A percentile compares a stretch with the other conserved stretches of the same genome.
phyloP scores from a whole-genome alignment of 2,329 filamentous ascomycete genomes.

The Beauveria scarabaeidicola region DNA sequence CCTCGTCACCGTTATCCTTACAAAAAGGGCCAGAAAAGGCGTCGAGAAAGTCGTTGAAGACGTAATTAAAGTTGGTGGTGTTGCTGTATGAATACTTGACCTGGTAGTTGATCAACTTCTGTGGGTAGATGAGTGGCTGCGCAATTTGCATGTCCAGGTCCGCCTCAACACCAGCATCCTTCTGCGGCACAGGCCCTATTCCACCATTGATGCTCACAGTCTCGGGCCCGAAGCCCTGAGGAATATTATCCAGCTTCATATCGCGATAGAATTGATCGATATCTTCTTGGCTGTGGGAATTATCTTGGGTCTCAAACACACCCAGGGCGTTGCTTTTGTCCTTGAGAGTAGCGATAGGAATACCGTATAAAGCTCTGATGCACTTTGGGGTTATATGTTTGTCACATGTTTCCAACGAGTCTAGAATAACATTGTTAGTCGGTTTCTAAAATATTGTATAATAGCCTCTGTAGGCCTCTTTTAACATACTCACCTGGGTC shows the following conservation, averaged over 20 bases:
- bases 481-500: too few species aligned
- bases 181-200: slow-evolving; percentile 15
- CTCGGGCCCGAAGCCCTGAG: too few species aligned
- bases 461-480: too few species aligned
- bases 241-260: too few species aligned
- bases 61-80: slow-evolving; percentile 3
- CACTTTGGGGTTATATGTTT: slow-evolving; percentile 47
- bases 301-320: slow-evolving; percentile 31
- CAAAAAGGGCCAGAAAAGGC: slow-evolving; percentile 36
- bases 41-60: slow-evolving; percentile 29
- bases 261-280: slow-evolving; percentile 24
- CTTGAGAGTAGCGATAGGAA: slow-evolving; percentile 17
- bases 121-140: slow-evolving; percentile 43
- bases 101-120: slow-evolving; percentile 25
- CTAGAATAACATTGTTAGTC: not conserved
- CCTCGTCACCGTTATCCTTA: slow-evolving; percentile 34
- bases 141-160: slow-evolving; percentile 41
- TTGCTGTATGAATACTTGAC: slow-evolving; percentile 12
- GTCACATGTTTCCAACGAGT: slow-evolving; percentile 30
- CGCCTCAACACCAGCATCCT: slow-evolving; percentile 28
- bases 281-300: slow-evolving; percentile 32
- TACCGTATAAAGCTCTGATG: slow-evolving; percentile 36
- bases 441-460: too few species aligned
- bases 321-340: slow-evolving; percentile 28
- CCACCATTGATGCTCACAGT: slow-evolving; percentile 22